phyloP scores from a whole-genome alignment of 768 basidiomycete genomes.

The Mycena belliarum region DNA sequence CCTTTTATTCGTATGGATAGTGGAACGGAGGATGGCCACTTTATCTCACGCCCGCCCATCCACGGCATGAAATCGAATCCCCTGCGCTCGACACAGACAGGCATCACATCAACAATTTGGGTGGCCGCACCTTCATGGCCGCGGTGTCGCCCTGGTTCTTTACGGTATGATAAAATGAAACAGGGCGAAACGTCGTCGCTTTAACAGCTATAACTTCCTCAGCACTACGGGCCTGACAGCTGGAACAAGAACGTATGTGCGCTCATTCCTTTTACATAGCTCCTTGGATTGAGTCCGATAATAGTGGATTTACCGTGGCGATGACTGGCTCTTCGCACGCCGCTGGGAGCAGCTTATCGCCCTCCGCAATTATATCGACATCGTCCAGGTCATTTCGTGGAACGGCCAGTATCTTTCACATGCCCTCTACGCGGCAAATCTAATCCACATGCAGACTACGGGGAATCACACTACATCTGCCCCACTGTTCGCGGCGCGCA shows the following conservation, averaged over 20 bases:
- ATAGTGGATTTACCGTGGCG: conserved; percentile 48
- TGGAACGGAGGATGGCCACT: conserved; percentile 47
- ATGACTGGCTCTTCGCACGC: conserved; percentile 51
- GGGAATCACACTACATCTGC: conserved; percentile 55
- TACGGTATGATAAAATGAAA: too few species aligned
- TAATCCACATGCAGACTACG: conserved; percentile 22
- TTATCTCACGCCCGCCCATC: conserved; percentile 21
- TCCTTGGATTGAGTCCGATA: background rate
- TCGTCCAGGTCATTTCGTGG: conserved; percentile 57
- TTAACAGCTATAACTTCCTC: too few species aligned
- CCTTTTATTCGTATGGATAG: conserved; percentile 24
- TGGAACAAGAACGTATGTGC: conserved; percentile 44
- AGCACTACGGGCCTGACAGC: conserved; percentile 46
- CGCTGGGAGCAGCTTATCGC: conserved; percentile 56
- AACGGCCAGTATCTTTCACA: conserved; percentile 37
- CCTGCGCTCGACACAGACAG: conserved; percentile 25
- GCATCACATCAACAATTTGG: conserved; percentile 17
- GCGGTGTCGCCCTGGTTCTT: conserved; percentile 60
- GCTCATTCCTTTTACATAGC: background rate
- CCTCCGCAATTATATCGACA: conserved; percentile 37
- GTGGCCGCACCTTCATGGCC: conserved; percentile 24
- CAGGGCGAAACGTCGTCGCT: too few species aligned
- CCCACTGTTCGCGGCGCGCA: conserved; percentile 41
- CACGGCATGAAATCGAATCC: conserved; percentile 25
- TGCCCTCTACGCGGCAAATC: background rate